Conservation (phyloP, 169 alveolate genomes). For the Toxoplasma gondii region DNA sequence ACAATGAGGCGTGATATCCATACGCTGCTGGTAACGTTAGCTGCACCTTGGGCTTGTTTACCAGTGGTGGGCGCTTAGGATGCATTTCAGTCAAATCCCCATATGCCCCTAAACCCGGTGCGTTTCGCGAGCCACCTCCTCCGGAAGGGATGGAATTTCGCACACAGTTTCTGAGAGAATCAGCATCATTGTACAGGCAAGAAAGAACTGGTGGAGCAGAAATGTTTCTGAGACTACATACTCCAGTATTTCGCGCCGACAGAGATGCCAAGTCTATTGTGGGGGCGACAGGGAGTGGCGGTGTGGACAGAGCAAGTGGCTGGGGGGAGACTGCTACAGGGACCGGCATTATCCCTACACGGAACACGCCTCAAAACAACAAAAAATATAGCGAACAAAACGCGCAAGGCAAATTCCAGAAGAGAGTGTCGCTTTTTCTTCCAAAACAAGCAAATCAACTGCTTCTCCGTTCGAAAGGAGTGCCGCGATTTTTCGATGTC, state of each 20-base stretch:
- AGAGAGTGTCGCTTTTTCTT: too few species aligned
- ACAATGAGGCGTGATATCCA: not conserved
- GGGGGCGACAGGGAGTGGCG: not conserved
- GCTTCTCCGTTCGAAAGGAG: too few species aligned
- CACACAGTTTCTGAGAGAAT: not conserved
- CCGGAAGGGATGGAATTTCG: not conserved
- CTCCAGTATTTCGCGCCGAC: not conserved
- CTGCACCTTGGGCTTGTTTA: not conserved
- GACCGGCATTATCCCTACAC: not conserved
- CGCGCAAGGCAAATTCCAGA: too few species aligned
- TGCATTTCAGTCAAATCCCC: not conserved
- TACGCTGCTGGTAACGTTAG: not conserved
- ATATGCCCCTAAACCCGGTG: not conserved
- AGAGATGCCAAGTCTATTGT: not conserved
- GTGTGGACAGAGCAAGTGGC: not conserved
- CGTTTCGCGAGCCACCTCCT: not conserved
- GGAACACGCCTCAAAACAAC: too few species aligned
- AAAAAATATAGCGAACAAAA: too few species aligned
- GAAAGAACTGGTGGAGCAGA: not conserved
- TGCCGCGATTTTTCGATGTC: too few species aligned
- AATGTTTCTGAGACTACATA: not conserved
- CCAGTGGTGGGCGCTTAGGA: not conserved
- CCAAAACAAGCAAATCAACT: too few species aligned
- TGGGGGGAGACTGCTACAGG: not conserved
- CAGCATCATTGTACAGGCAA: not conserved